Conservation (phyloP, 2,329 filamentous ascomycete species). For the Microdochium bolleyi region DNA sequence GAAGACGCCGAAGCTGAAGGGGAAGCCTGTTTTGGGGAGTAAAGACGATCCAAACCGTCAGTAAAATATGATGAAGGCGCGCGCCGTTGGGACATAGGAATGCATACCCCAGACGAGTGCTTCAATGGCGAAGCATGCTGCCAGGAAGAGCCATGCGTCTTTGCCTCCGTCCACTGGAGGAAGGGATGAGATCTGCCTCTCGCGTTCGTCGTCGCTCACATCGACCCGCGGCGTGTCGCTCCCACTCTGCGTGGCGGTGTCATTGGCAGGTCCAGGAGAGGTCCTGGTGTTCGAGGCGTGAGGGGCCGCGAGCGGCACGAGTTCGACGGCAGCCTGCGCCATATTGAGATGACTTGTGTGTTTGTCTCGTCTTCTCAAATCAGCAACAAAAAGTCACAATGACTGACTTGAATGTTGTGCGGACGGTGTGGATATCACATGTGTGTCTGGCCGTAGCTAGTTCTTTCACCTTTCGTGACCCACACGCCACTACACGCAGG, state of each 20-base stretch:
- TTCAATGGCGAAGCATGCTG: constrained; percentile 42
- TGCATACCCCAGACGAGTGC: constrained; percentile 43
- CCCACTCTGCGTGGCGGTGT: neutral
- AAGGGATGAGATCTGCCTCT: constrained; percentile 5
- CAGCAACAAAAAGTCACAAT: too few relatives aligned
- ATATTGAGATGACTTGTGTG: neutral
- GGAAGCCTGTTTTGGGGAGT: constrained; percentile 42
- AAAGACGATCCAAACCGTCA: constrained; percentile 3
- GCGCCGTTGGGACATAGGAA: neutral
- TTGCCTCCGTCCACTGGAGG: constrained; percentile 20
- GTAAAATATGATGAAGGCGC: neutral
- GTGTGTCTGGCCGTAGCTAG: too few relatives aligned
- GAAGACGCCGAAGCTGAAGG: constrained; percentile 63
- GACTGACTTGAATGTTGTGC: too few relatives aligned
- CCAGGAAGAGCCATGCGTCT: constrained; percentile 31
- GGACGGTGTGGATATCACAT: too few relatives aligned
- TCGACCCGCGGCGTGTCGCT: neutral
- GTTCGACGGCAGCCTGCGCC: too few relatives aligned
- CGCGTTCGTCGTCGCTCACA: constrained; percentile 3
- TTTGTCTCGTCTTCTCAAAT: too few relatives aligned
- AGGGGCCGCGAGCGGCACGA: too few relatives aligned
- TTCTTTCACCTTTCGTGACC: too few relatives aligned
- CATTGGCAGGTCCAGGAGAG: neutral
- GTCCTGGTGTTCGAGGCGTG: neutral
- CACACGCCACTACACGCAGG: too few relatives aligned